Percentiles rank a stretch among this genome's conserved stretches.
These are phyloP conservation scores for Globisporangium carolinianum DNA, from an alignment of 352 stramenopile species.

Conservation along the genomic window DNA sequence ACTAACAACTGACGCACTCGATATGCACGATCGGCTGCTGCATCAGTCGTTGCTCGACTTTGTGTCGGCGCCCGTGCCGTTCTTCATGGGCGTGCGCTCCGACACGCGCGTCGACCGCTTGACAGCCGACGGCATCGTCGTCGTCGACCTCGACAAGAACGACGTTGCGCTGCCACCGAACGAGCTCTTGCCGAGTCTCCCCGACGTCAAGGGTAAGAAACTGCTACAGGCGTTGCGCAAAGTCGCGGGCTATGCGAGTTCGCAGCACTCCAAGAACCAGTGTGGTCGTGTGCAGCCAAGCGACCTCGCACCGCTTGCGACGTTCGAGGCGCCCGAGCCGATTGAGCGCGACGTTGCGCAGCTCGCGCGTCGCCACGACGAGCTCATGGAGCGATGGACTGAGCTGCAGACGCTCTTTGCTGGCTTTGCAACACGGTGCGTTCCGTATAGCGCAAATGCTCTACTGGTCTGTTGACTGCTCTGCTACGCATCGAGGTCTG, in stretches of 20 bases:
- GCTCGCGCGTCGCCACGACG: conserved; percentile 29
- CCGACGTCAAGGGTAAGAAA: conserved; percentile 56
- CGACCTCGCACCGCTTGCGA: conserved; percentile 13
- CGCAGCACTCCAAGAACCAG: conserved; percentile 18
- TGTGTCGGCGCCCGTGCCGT: conserved; percentile 62
- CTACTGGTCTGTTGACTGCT: not conserved
- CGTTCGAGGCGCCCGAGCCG: conserved; percentile 16
- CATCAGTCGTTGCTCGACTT: conserved; percentile 59
- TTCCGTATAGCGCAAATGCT: not conserved
- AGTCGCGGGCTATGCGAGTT: conserved; percentile 30
- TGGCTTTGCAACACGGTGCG: conserved; percentile 42
- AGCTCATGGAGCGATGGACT: conserved; percentile 47
- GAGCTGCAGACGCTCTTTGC: conserved; percentile 52
- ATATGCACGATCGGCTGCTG: not conserved
- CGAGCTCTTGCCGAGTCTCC: conserved; percentile 38
- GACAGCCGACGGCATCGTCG: conserved; percentile 44
- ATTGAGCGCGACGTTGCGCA: conserved; percentile 21
- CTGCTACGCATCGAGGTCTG: not conserved
- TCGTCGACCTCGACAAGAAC: conserved; percentile 68
- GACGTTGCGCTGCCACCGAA: conserved; percentile 36
- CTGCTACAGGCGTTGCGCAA: conserved; percentile 47
- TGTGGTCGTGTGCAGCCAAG: conserved; percentile 18
- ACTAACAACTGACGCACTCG: not conserved
- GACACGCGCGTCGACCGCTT: conserved; percentile 31
- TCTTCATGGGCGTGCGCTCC: conserved; percentile 67